These are phyloP conservation scores for Apodospora peruviana DNA, from an alignment of 495 filamentous ascomycete species.

Conservation along the genomic window DNA sequence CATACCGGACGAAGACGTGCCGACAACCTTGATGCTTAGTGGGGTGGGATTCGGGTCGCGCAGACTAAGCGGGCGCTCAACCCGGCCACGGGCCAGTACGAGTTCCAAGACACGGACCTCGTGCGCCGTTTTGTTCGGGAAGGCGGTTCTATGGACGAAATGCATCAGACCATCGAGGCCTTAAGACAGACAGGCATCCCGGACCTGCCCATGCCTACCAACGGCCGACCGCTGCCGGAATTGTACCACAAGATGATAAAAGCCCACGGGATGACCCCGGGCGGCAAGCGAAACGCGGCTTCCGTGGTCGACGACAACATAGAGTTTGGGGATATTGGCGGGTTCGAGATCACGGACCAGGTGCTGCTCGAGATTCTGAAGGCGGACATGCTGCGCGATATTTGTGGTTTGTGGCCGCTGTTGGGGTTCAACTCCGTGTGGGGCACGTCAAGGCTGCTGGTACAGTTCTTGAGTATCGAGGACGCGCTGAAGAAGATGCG, in stretches of 20 bases:
- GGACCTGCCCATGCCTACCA: too few relatives aligned
- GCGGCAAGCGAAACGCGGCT: too few relatives aligned
- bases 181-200: too few relatives aligned
- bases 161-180: not conserved
- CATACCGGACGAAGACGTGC: conserved; percentile 28
- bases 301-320: too few relatives aligned
- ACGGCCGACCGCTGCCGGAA: too few relatives aligned
- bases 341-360: not conserved
- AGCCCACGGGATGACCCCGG: too few relatives aligned
- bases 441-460: conserved; percentile 18
- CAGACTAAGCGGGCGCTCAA: conserved; percentile 21
- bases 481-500: conserved; percentile 55
- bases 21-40: conserved; percentile 10
- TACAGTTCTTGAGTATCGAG: conserved; percentile 42
- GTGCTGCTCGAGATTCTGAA: conserved; percentile 18
- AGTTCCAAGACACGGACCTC: conserved; percentile 26
- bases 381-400: conserved; percentile 22
- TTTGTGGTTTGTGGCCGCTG: conserved; percentile 21
- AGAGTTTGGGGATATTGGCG: too few relatives aligned
- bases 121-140: conserved; percentile 19
- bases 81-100: conserved; percentile 19
- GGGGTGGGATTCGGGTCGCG: conserved; percentile 17
- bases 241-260: too few relatives aligned
- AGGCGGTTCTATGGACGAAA: conserved; percentile 14
- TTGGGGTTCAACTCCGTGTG: conserved; percentile 26